A percentile compares a stretch with the other conserved stretches of the same genome.
Conservation (phyloP, 2,329 filamentous ascomycete genomes). For the Claviceps arundinis region DNA sequence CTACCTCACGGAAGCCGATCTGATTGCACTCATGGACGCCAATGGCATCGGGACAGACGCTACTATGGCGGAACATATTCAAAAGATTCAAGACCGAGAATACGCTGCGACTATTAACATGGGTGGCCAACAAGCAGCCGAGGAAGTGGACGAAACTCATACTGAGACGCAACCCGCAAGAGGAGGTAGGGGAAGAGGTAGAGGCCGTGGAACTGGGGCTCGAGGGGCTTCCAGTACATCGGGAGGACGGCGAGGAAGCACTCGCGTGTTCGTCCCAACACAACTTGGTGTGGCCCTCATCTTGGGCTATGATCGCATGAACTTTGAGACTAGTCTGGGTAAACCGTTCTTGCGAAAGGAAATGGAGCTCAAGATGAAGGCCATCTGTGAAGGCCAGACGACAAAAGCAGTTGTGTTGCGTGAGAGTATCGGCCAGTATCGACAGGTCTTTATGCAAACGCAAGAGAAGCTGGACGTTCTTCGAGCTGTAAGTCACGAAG, state of each 20-base stretch:
- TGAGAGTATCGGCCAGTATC: conserved; percentile 78
- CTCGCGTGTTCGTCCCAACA: conserved; percentile 87
- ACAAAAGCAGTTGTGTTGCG: conserved; percentile 62
- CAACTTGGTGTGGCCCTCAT: conserved; percentile 83
- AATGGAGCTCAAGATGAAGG: conserved; percentile 95
- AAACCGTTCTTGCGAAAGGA: conserved; percentile 96
- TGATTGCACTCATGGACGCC: conserved; percentile 94
- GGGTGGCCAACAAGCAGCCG: conserved; percentile 20
- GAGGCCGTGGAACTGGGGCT: conserved; percentile 26
- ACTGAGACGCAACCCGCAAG: conserved; percentile 11
- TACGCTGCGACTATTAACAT: conserved; percentile 60
- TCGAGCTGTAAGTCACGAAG: conserved; percentile 39
- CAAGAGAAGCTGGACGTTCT: conserved; percentile 59
- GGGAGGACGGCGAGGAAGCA: conserved; percentile 30
- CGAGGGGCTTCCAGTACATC: conserved; percentile 29
- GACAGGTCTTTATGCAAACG: conserved; percentile 72
- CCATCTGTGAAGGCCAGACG: conserved; percentile 79
- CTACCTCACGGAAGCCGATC: conserved; percentile 87
- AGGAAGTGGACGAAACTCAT: conserved; percentile 25
- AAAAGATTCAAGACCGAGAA: conserved; percentile 80
- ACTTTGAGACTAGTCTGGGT: conserved; percentile 80
- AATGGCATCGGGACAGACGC: conserved; percentile 98
- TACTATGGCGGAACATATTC: conserved; percentile 97
- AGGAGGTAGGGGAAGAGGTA: conserved; percentile 35
- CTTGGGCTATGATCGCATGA: conserved; percentile 88